Evolutionary conservation across 2,329 filamentous ascomycete species (phyloP), one percentile per base, ranked within the genome.

Genomic region (Lasiodiplodia sp.): DNA sequence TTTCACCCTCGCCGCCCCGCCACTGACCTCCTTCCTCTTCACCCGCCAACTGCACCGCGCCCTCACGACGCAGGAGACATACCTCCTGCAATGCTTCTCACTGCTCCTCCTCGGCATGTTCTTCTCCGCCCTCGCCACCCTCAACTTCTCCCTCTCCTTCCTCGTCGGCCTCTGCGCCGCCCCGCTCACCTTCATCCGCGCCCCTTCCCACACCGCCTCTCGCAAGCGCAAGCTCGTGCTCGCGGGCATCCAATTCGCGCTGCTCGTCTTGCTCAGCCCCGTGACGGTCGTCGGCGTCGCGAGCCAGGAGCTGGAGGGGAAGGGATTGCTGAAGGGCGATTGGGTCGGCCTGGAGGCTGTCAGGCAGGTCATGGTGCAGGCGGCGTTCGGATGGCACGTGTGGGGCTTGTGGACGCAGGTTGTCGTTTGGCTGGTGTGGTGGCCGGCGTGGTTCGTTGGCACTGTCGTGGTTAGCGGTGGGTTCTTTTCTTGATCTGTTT

Each of bases 361-460:
- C 1, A 83, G 44, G 18, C 57, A 87, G 2, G 84, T 96, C 2
- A 80, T 97, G 64, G 85, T 85, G 34, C 86, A 91, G 77, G 92
- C 93, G 1, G 92, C 92, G 5, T 94, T 96, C 77, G 94, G 92
- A 0, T 97, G 94, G 94, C 87, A 93, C 75, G 89, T 97, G 14
- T 94, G 91, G 88, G 93, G 93, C 1, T 88, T 96, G 86, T 96
- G 94, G 83, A 96, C 94, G 1, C 91, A 92, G 69, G 89, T 97
- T 21, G 88, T 96, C 12, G 86, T 97, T n/a, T 97, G 94, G 92
- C 92, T 93, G 77, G 89, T 97, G 53, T 97, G 94, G 94, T 96
- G 93, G 91, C 94, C 94, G 0, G 93, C 93, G 8, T 97, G 94
- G 94, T 79, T 96, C 47, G 86, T 89, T 7, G 92, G 83, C 18